Percentiles rank a stretch among this genome's conserved stretches.
These are phyloP conservation scores for Clonostachys rhizophaga DNA, from an alignment of 2,329 filamentous ascomycete species.

Conservation along the genomic window DNA sequence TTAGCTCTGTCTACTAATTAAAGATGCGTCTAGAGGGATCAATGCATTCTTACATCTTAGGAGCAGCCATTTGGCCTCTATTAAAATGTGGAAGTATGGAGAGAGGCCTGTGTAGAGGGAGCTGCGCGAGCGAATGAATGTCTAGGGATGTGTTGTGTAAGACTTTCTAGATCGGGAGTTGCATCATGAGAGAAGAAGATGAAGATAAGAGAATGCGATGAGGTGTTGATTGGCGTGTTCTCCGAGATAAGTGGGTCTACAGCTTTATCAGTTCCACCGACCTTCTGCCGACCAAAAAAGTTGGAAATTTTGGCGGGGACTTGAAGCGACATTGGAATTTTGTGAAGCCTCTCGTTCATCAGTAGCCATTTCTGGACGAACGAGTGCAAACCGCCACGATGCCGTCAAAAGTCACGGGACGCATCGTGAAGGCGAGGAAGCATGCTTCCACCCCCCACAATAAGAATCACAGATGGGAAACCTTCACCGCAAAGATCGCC, in stretches of 20 bases:
- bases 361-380: neutral
- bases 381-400: slow-evolving; percentile 36
- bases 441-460: slow-evolving; percentile 70
- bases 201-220: slow-evolving; percentile 17
- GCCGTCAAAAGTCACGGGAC: slow-evolving; percentile 59
- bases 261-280: slow-evolving; percentile 27
- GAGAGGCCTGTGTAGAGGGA: slow-evolving; percentile 6
- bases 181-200: neutral
- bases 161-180: neutral
- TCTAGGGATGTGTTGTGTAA: too few relatives aligned
- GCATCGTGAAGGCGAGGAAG: slow-evolving; percentile 62
- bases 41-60: slow-evolving; percentile 38
- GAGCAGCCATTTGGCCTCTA: slow-evolving; percentile 31
- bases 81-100: slow-evolving; percentile 1
- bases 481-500: slow-evolving; percentile 84
- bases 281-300: slow-evolving; percentile 24
- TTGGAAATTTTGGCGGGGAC: slow-evolving; percentile 8
- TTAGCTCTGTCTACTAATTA: slow-evolving; percentile 3
- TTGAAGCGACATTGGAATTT: too few relatives aligned
- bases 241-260: slow-evolving; percentile 3
- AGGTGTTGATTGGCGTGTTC: slow-evolving; percentile 18
- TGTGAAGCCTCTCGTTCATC: too few relatives aligned
- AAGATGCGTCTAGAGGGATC: neutral
- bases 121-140: neutral
- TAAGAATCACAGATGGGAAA: slow-evolving; percentile 85